A percentile compares a stretch with the other conserved stretches of the same genome.
Evolutionary conservation across 2,329 filamentous ascomycete species (phyloP).

Genomic region (Beauveria varroae): DNA sequence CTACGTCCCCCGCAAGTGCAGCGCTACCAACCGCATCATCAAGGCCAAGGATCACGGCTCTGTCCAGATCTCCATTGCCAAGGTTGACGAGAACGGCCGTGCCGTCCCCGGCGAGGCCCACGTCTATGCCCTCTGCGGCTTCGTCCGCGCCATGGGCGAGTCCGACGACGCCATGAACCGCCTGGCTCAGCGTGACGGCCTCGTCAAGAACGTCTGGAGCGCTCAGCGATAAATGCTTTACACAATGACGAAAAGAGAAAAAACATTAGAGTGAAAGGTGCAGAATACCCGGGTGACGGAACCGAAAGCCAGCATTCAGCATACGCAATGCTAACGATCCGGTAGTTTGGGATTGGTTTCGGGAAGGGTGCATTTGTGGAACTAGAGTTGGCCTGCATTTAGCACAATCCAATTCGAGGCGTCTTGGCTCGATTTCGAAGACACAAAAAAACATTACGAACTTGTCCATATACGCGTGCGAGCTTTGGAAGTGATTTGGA

Average conservation of each 20-base stretch:
- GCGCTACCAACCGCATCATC: conserved; percentile 99
- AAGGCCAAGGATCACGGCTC: conserved; percentile 99
- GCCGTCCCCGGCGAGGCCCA: conserved; percentile 92
- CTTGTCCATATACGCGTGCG: conserved; percentile 16
- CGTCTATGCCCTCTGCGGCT: conserved; percentile 93
- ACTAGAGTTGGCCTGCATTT: conserved; percentile 36
- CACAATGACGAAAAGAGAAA: conserved; percentile 3
- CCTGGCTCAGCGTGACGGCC: conserved; percentile 89
- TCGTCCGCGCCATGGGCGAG: conserved; percentile 97
- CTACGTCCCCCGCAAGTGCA: conserved; percentile 99
- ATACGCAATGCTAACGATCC: conserved; percentile 9
- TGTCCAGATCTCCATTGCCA: conserved; percentile 93
- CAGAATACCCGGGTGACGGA: conserved; percentile 15
- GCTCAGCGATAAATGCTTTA: conserved; percentile 49
- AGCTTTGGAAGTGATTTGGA: conserved; percentile 16
- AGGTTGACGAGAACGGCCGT: conserved; percentile 98
- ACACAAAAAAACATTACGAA: conserved; percentile 24
- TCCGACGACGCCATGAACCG: conserved; percentile 94
- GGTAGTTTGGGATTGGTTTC: conserved; percentile 24
- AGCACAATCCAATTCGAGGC: conserved; percentile 39
- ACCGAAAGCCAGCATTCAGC: background rate
- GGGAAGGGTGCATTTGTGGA: conserved; percentile 32
- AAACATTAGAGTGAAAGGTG: conserved; percentile 15
- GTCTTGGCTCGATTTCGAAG: conserved; percentile 39
- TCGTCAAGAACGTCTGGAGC: conserved; percentile 96